Conservation (phyloP, 164 flowering plant species). For the Aristolochia fimbriata region DNA sequence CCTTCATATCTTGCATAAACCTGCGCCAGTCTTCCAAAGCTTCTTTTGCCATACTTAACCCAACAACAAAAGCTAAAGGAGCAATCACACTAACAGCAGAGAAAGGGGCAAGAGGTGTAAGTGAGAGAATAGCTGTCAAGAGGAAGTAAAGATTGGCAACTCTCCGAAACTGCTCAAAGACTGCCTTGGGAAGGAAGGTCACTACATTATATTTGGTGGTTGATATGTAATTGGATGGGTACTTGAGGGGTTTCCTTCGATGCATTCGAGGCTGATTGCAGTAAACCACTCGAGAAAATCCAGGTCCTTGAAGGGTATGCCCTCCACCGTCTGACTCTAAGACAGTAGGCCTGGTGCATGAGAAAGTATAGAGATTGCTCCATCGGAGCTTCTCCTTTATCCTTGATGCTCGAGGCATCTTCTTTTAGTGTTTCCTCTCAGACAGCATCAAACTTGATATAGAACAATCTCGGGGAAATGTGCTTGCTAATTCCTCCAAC, state of each 20-base stretch:
- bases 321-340: constrained; percentile 15
- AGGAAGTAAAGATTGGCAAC: constrained; percentile 44
- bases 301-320: constrained; percentile 23
- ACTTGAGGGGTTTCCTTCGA: constrained; percentile 26
- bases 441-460: background rate
- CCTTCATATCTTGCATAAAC: constrained; percentile 59
- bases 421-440: constrained; percentile 10
- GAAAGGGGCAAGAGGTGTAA: constrained; percentile 31
- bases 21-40: constrained; percentile 43
- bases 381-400: constrained; percentile 28
- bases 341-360: constrained; percentile 25
- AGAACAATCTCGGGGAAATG: background rate
- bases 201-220: constrained; percentile 35
- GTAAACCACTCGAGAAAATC: constrained; percentile 26
- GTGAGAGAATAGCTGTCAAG: constrained; percentile 28
- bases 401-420: constrained; percentile 20
- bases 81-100: constrained; percentile 36
- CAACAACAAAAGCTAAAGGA: constrained; percentile 35
- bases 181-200: constrained; percentile 34
- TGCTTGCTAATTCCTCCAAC: constrained; percentile 1
- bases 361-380: constrained; percentile 41
- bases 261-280: constrained; percentile 32
- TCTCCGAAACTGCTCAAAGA: constrained; percentile 40
- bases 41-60: constrained; percentile 41
- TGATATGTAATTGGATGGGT: constrained; percentile 25